Percentiles rank a stretch among this genome's conserved stretches.
These are phyloP conservation scores for Penicillium sp. DNA, from an alignment of 2,329 filamentous ascomycete genomes.

Conservation along the genomic window DNA sequence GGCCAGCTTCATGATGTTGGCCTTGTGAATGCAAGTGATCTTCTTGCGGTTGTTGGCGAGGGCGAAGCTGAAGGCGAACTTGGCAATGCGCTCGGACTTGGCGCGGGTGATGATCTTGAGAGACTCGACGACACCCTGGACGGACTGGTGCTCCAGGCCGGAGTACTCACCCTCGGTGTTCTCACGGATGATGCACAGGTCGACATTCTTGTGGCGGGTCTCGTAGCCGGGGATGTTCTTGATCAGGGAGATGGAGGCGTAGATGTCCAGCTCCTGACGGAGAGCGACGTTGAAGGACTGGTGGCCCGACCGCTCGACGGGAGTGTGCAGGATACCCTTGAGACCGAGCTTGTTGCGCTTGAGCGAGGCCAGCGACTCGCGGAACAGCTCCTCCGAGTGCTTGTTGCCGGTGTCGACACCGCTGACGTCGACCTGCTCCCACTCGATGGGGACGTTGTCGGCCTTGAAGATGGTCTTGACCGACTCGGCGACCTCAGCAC, in stretches of 20 bases:
- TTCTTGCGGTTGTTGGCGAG: conserved; percentile 99
- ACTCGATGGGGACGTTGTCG: conserved; percentile 97
- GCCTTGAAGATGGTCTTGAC: conserved; percentile 99
- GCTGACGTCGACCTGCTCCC: conserved; percentile 96
- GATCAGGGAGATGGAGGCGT: conserved; percentile 95
- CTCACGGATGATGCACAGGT: conserved; percentile 99
- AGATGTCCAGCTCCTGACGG: conserved; percentile 99
- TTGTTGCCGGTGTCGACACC: conserved; percentile 83
- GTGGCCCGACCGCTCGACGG: conserved; percentile 94
- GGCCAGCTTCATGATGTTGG: conserved; percentile 99
- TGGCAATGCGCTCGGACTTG: conserved; percentile 98
- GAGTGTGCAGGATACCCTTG: conserved; percentile 98
- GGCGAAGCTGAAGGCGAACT: conserved; percentile 97
- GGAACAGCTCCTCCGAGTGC: conserved; percentile 92
- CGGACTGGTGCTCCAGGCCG: conserved; percentile 97
- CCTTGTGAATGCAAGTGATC: conserved; percentile 99
- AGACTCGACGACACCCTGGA: conserved; percentile 93
- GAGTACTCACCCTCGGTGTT: conserved; percentile 99
- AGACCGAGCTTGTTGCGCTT: conserved; percentile 98
- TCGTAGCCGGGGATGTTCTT: conserved; percentile 99
- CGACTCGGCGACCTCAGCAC: conserved; percentile 94
- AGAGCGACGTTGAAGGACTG: conserved; percentile 99
- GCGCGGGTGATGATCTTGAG: conserved; percentile 99
- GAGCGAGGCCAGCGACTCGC: conserved; percentile 90
- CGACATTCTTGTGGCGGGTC: conserved; percentile 95